Conservation (phyloP, 306 rosid species). For the Corylus americana region DNA sequence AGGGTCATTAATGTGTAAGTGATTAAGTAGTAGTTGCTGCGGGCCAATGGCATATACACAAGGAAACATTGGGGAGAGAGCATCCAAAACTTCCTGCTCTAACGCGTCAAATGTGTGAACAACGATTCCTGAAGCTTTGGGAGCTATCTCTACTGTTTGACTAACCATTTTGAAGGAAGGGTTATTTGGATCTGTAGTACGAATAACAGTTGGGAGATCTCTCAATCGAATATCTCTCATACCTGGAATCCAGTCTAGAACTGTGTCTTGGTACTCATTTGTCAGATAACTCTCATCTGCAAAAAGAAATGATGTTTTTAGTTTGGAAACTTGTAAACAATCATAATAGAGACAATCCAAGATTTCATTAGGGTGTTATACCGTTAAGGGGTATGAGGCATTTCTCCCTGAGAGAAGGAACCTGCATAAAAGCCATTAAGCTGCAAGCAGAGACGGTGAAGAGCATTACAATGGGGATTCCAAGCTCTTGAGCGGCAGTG, state of each 20-base stretch:
- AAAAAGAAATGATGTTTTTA: background rate
- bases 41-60: slow-evolving; percentile 16
- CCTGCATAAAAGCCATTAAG: background rate
- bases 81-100: slow-evolving; percentile 10
- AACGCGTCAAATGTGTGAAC: slow-evolving; percentile 18
- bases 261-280: slow-evolving; percentile 12
- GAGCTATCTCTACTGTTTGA: background rate
- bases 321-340: background rate
- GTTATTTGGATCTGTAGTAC: background rate
- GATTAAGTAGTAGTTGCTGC: slow-evolving; percentile 1
- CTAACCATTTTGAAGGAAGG: background rate
- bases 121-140: slow-evolving; percentile 1
- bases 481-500: background rate
- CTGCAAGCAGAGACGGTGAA: background rate
- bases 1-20: background rate
- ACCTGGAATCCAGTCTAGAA: slow-evolving; percentile 25
- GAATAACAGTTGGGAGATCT: slow-evolving; percentile 5
- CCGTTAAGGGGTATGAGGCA: slow-evolving; percentile 21
- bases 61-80: slow-evolving; percentile 11
- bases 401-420: background rate
- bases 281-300: slow-evolving; percentile 21
- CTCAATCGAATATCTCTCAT: background rate
- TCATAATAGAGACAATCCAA: background rate
- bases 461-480: slow-evolving; percentile 4
- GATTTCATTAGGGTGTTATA: background rate